A percentile compares a stretch with the other conserved stretches of the same genome.
Evolutionary conservation across 441 rosid species (phyloP).

Genomic region (Breynia disticha): DNA sequence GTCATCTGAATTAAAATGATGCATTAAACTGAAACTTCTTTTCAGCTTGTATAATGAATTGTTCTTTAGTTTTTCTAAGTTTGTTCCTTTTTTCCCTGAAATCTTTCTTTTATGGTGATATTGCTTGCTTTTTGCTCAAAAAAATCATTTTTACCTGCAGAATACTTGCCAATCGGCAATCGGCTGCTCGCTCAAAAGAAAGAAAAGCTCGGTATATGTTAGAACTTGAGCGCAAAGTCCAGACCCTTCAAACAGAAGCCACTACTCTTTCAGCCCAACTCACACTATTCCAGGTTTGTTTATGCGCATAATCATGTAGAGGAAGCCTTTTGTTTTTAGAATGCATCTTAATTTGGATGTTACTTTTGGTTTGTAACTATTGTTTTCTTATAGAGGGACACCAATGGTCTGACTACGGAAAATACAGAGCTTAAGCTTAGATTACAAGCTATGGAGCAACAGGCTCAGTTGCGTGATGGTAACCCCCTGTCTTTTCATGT

Average conservation of each 20-base stretch:
- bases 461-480: conserved; percentile 83
- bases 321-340: not conserved
- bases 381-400: conserved; percentile 48
- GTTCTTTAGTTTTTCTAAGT: too few species aligned
- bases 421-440: conserved; percentile 75
- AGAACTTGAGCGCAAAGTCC: conserved; percentile 75
- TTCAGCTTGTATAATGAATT: too few species aligned
- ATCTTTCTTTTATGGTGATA: not conserved
- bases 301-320: too few species aligned
- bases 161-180: conserved; percentile 74
- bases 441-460: conserved; percentile 79
- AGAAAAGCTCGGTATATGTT: conserved; percentile 63
- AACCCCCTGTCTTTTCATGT: conserved; percentile 2
- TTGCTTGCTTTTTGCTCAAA: not conserved
- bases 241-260: conserved; percentile 82
- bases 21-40: too few species aligned
- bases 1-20: too few species aligned
- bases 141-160: conserved; percentile 23
- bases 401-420: conserved; percentile 55
- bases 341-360: not conserved
- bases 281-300: conserved; percentile 57
- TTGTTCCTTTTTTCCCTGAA: not conserved
- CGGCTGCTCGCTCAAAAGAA: conserved; percentile 82
- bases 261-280: conserved; percentile 85
- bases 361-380: not conserved